Percentiles rank a stretch among this genome's conserved stretches.
Evolutionary conservation across 768 basidiomycete species (phyloP).

Genomic region (Russula ochroleuca): DNA sequence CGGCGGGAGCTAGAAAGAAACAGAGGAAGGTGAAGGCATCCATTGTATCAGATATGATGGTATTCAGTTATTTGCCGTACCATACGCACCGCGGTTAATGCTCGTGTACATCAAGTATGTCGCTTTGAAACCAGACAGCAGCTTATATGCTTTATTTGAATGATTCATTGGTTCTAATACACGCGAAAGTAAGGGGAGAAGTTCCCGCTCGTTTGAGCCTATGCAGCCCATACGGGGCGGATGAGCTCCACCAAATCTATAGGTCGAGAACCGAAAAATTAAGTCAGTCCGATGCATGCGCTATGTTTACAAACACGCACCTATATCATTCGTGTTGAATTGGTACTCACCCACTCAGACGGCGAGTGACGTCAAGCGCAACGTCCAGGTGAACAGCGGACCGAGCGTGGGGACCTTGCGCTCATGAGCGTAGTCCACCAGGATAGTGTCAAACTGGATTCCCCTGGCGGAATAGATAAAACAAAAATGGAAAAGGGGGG

Average conservation of each 20-base stretch:
- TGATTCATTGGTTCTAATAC: conserved; percentile 5
- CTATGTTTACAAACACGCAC: conserved; percentile 45
- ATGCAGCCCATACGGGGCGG: conserved; percentile 81
- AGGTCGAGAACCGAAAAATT: conserved; percentile 10
- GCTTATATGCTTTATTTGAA: neutral
- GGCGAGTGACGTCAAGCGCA: conserved; percentile 73
- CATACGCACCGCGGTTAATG: neutral
- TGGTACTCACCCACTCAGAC: conserved; percentile 89
- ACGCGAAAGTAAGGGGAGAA: neutral
- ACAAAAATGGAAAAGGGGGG: neutral
- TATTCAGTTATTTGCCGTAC: neutral
- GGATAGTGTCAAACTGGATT: conserved; percentile 61
- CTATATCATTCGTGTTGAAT: conserved; percentile 98
- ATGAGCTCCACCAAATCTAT: conserved; percentile 78
- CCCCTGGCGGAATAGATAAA: neutral
- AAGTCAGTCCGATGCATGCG: neutral
- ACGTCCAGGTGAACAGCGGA: conserved; percentile 62
- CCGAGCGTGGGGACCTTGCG: conserved; percentile 91
- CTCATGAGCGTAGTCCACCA: conserved; percentile 75
- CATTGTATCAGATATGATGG: no score
- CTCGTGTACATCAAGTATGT: neutral
- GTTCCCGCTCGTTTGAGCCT: neutral
- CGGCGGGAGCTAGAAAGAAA: no score
- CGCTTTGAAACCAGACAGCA: neutral
- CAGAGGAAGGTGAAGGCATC: no score